Conservation (phyloP, 1,284 basidiomycete genomes). For the Trichosporon ovoides region DNA sequence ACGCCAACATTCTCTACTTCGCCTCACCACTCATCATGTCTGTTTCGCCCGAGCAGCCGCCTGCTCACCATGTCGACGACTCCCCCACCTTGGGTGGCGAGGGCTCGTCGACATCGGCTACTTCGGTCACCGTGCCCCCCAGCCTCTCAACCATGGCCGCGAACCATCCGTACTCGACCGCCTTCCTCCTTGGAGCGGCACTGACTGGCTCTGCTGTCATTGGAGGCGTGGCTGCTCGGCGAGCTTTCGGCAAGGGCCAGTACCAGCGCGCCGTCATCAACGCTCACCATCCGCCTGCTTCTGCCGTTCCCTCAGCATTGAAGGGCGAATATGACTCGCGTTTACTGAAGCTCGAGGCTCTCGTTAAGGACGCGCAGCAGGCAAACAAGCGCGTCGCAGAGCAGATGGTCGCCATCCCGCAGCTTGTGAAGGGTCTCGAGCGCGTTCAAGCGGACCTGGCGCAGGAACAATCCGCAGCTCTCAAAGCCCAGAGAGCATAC, state of each 20-base stretch:
- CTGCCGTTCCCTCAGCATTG: background rate
- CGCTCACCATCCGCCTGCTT: background rate
- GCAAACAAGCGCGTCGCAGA: slow-evolving; percentile 3
- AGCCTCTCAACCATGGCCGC: slow-evolving; percentile 5
- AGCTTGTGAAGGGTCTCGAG: slow-evolving; percentile 1
- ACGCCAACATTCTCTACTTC: background rate
- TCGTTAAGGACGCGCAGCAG: slow-evolving; percentile 3
- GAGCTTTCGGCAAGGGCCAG: slow-evolving; percentile 1
- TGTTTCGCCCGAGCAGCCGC: background rate
- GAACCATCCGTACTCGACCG: slow-evolving; percentile 17
- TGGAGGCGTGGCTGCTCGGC: slow-evolving; percentile 5
- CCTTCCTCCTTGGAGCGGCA: slow-evolving; percentile 17
- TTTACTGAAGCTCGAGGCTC: slow-evolving; percentile 3
- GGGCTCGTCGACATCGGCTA: background rate
- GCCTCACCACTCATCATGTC: background rate
- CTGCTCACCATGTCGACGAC: background rate
- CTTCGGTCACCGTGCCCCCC: slow-evolving; percentile 1
- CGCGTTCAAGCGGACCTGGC: background rate
- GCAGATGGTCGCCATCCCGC: slow-evolving; percentile 6
- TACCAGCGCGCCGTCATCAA: background rate
- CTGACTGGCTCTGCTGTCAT: slow-evolving; percentile 9
- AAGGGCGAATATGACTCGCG: slow-evolving; percentile 4
- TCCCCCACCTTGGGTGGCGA: background rate
- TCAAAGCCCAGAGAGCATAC: background rate
- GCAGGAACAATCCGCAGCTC: background rate